Evolutionary conservation across 2,329 filamentous ascomycete species (phyloP).

Genomic region (Exserohilum turcica): DNA sequence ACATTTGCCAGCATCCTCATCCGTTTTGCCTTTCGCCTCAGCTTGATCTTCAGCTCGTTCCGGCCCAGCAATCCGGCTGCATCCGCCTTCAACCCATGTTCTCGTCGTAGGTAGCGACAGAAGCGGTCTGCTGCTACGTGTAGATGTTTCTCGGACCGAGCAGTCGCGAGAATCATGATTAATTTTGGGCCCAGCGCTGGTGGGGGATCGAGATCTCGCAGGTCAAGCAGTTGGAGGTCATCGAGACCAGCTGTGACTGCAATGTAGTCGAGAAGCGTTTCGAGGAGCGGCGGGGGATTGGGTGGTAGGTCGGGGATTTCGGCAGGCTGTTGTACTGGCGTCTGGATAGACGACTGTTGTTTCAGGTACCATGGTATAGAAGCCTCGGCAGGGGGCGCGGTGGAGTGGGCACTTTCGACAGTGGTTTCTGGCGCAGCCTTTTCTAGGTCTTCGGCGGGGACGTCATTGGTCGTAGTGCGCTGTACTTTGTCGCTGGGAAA

Average conservation of each 20-base stretch:
- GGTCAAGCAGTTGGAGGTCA: conserved; percentile 77
- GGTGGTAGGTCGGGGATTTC: conserved; percentile 68
- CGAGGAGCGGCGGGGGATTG: conserved; percentile 72
- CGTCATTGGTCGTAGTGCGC: not conserved
- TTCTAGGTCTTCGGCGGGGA: not conserved
- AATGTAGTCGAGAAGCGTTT: conserved; percentile 74
- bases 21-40: conserved; percentile 78
- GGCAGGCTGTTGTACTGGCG: conserved; percentile 57
- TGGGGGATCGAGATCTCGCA: conserved; percentile 82
- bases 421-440: conserved; percentile 10
- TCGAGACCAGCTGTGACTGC: conserved; percentile 87
- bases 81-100: conserved; percentile 72
- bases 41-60: conserved; percentile 87
- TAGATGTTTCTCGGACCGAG: conserved; percentile 89
- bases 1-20: conserved; percentile 79
- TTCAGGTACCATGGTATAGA: conserved; percentile 79
- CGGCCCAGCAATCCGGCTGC: conserved; percentile 89
- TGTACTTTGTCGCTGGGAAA: conserved; percentile 12
- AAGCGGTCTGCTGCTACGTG: conserved; percentile 90
- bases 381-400: conserved; percentile 10
- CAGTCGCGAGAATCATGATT: conserved; percentile 90
- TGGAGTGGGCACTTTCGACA: conserved; percentile 6
- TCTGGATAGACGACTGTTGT: conserved; percentile 52
- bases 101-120: conserved; percentile 79
- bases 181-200: conserved; percentile 86